These are phyloP conservation scores for Nemania abortiva DNA, from an alignment of 2,329 filamentous ascomycete species.

Conservation along the genomic window DNA sequence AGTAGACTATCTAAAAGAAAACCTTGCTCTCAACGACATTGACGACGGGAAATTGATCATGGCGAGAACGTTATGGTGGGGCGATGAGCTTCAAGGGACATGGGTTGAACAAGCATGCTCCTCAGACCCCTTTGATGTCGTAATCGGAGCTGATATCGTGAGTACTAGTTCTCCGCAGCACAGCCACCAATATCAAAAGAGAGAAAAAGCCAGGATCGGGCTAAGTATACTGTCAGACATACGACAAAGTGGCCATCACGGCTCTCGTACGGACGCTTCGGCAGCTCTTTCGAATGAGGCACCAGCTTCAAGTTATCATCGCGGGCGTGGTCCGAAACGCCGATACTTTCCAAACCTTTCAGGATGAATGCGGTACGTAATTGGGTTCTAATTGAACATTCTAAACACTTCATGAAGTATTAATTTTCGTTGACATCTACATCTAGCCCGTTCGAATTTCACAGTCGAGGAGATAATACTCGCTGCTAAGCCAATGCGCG, in stretches of 20 bases:
- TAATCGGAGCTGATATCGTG: conserved; percentile 51
- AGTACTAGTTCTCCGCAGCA: conserved; percentile 17
- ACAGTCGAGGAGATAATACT: conserved; percentile 55
- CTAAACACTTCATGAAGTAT: neutral
- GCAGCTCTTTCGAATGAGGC: conserved; percentile 66
- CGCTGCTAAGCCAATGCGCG: conserved; percentile 55
- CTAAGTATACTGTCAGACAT: conserved; percentile 60
- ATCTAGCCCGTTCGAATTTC: conserved; percentile 52
- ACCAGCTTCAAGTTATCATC: conserved; percentile 66
- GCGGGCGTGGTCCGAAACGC: conserved; percentile 72
- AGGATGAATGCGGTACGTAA: conserved; percentile 68
- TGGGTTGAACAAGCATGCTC: conserved; percentile 47
- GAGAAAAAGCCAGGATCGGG: too few relatives aligned
- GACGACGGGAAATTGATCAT: conserved; percentile 46
- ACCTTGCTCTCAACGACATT: conserved; percentile 63
- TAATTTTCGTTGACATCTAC: conserved; percentile 19
- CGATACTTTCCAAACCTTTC: conserved; percentile 70
- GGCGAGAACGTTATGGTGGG: conserved; percentile 54
- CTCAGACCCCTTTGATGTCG: conserved; percentile 46
- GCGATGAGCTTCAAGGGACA: conserved; percentile 41
- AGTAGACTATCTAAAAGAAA: conserved; percentile 64
- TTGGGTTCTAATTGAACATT: neutral
- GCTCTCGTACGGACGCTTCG: conserved; percentile 67
- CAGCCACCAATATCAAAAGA: too few relatives aligned
- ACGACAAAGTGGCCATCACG: conserved; percentile 69